Percentiles rank a stretch among this genome's conserved stretches.
These are phyloP conservation scores for Gossypioides kirkii DNA, from an alignment of 345 rosid genomes.

Conservation along the genomic window DNA sequence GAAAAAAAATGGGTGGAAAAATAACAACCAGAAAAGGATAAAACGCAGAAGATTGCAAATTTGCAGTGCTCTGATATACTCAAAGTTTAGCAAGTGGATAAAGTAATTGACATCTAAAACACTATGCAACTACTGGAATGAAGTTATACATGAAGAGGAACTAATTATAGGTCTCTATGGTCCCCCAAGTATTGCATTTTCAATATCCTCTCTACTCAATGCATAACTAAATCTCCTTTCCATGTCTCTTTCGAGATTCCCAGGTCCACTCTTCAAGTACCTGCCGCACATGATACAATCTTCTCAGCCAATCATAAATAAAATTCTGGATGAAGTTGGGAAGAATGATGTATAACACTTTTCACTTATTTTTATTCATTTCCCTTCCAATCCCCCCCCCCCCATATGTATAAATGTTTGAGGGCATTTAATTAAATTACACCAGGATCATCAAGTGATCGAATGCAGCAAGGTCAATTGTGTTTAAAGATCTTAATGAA, in stretches of 20 bases:
- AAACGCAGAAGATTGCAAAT: neutral
- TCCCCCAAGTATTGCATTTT: constrained; percentile 94
- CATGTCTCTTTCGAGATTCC: constrained; percentile 79
- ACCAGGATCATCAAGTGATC: neutral
- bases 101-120: neutral
- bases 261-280: constrained; percentile 91
- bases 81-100: neutral
- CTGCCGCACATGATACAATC: constrained; percentile 32
- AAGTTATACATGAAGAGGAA: neutral
- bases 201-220: constrained; percentile 44
- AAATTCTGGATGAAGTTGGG: neutral
- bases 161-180: neutral
- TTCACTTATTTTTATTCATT: neutral
- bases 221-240: constrained; percentile 60
- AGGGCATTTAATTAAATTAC: neutral
- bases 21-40: neutral
- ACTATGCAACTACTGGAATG: constrained; percentile 3
- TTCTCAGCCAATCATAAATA: constrained; percentile 5
- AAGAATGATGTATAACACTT: neutral
- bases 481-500: neutral
- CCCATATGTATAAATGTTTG: neutral
- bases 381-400: neutral
- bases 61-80: neutral
- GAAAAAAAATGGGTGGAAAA: neutral
- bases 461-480: neutral